A percentile compares a stretch with the other conserved stretches of the same genome.
These are phyloP conservation scores for Carex kokanica DNA, from an alignment of 176 grass and related monocot species.

Conservation along the genomic window DNA sequence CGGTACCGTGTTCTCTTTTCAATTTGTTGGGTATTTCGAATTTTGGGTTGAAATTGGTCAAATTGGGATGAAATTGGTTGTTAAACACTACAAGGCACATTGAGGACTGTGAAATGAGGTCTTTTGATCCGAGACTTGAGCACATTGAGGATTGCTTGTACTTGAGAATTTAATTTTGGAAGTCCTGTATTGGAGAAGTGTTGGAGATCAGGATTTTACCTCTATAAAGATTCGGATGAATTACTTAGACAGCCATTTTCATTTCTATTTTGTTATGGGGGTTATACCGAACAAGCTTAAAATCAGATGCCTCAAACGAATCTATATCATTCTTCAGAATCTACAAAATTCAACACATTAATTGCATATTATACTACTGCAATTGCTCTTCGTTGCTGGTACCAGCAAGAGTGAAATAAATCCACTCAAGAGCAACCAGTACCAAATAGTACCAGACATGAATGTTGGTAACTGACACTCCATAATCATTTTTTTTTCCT, in stretches of 20 bases:
- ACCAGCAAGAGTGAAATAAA: not conserved
- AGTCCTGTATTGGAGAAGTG: too few relatives aligned
- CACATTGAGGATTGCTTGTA: not conserved
- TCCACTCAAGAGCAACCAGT: constrained; percentile 26
- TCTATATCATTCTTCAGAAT: constrained; percentile 79
- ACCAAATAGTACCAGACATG: too few relatives aligned
- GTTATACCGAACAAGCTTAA: constrained; percentile 68
- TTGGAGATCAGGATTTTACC: not conserved
- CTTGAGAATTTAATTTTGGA: not conserved
- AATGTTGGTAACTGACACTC: too few relatives aligned
- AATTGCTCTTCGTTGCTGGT: not conserved
- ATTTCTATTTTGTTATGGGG: constrained; percentile 94
- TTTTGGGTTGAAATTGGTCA: too few relatives aligned
- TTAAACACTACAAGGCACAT: too few relatives aligned
- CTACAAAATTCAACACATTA: constrained; percentile 31
- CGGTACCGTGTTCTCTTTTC: too few relatives aligned
- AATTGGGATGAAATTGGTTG: too few relatives aligned
- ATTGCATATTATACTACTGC: not conserved
- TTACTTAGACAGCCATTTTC: constrained; percentile 73
- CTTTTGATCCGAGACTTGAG: too few relatives aligned
- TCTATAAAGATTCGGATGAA: not conserved
- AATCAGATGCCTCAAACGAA: constrained; percentile 73
- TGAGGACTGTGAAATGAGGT: too few relatives aligned
- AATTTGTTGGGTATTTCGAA: too few relatives aligned
- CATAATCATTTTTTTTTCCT: too few relatives aligned